These are phyloP conservation scores for Solanum aculeatissimum DNA, from an alignment of 305 asterid species.

Conservation along the genomic window DNA sequence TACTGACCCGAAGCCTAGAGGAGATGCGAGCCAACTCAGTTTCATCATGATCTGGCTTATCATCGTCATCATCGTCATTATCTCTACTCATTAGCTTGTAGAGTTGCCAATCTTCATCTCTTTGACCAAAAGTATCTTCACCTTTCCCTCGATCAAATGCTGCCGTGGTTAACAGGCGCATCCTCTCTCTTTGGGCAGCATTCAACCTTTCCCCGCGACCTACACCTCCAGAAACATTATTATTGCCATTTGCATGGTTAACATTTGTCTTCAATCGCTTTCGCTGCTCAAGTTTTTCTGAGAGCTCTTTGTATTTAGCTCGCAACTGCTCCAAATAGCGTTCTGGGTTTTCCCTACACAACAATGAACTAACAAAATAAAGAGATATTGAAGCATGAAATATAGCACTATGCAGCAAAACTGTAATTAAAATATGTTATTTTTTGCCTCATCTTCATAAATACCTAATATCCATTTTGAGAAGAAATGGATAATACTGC, in stretches of 20 bases:
- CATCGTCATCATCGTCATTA: conserved; percentile 87
- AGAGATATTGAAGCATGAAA: neutral
- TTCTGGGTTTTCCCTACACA: conserved; percentile 75
- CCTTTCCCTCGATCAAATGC: conserved; percentile 99
- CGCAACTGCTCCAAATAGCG: conserved; percentile 80
- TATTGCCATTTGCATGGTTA: conserved; percentile 59
- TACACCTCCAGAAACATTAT: conserved; percentile 73
- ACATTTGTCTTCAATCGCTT: conserved; percentile 74
- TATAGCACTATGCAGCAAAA: neutral
- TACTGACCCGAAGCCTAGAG: conserved; percentile 74
- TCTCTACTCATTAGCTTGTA: conserved; percentile 94
- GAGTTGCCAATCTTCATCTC: conserved; percentile 97
- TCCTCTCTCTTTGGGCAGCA: conserved; percentile 88
- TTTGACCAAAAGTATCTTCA: conserved; percentile 91
- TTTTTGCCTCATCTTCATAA: neutral
- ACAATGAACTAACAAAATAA: neutral
- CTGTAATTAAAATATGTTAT: neutral
- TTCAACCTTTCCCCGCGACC: conserved; percentile 96
- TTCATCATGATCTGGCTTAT: conserved; percentile 68
- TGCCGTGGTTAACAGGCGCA: conserved; percentile 94
- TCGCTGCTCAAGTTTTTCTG: conserved; percentile 80
- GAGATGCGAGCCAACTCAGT: conserved; percentile 73
- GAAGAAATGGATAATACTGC: neutral
- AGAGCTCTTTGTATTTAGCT: conserved; percentile 61
- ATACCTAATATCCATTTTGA: neutral